These are phyloP conservation scores for Drechslerella dactyloides DNA, from an alignment of 2,329 filamentous ascomycete species.

Conservation along the genomic window DNA sequence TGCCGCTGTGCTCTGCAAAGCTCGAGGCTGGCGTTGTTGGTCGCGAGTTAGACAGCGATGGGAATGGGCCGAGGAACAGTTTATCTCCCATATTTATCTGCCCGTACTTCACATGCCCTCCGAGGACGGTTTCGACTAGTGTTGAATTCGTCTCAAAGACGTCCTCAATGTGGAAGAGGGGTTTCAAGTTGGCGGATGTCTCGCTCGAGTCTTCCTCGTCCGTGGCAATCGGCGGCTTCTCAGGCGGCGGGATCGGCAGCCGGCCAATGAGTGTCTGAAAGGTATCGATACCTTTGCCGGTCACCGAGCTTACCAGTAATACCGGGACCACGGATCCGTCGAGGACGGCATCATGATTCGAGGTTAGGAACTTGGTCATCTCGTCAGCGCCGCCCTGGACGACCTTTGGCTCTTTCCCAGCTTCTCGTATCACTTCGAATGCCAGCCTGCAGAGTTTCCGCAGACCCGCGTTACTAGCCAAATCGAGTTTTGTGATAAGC, in stretches of 20 bases:
- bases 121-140: slow-evolving; percentile 71
- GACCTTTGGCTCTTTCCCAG: slow-evolving; percentile 69
- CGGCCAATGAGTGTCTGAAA: slow-evolving; percentile 80
- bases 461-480: slow-evolving; percentile 76
- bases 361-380: slow-evolving; percentile 53
- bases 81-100: slow-evolving; percentile 77
- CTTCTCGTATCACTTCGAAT: slow-evolving; percentile 76
- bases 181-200: slow-evolving; percentile 63
- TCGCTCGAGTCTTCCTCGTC: slow-evolving; percentile 41
- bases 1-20: slow-evolving; percentile 63
- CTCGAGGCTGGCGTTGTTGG: slow-evolving; percentile 53
- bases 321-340: slow-evolving; percentile 71
- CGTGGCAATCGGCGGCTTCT: slow-evolving; percentile 62
- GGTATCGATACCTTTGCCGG: slow-evolving; percentile 78
- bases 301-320: slow-evolving; percentile 83
- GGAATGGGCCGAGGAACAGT: slow-evolving; percentile 80
- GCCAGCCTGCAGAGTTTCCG: slow-evolving; percentile 74
- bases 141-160: slow-evolving; percentile 64
- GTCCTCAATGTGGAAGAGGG: slow-evolving; percentile 88
- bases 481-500: slow-evolving; percentile 87
- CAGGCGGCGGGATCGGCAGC: slow-evolving; percentile 71
- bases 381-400: slow-evolving; percentile 57
- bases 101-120: slow-evolving; percentile 82
- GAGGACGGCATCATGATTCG: slow-evolving; percentile 51
- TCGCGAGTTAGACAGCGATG: slow-evolving; percentile 54